phyloP scores from a whole-genome alignment of 768 basidiomycete species.

The Mycena amicta region DNA sequence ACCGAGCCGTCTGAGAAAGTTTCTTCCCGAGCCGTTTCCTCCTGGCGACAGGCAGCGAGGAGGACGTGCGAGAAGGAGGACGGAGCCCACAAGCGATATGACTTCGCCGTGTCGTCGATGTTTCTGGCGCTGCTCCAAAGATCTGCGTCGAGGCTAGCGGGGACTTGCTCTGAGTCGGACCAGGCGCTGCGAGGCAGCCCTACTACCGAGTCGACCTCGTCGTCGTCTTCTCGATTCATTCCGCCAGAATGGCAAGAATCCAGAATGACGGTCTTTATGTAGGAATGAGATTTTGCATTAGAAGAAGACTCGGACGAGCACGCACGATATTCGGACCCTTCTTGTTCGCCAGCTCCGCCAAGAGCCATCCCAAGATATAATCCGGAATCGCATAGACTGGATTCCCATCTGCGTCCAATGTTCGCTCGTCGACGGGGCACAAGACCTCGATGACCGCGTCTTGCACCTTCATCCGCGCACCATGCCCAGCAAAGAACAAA shows the following conservation, averaged over 20 bases:
- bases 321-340: constrained; percentile 5
- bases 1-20: background rate
- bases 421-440: constrained; percentile 8
- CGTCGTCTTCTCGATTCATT: background rate
- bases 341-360: constrained; percentile 4
- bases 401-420: background rate
- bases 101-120: background rate
- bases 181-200: background rate
- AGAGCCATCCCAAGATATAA: constrained; percentile 9
- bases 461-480: background rate
- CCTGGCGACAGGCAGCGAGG: constrained; percentile 8
- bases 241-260: background rate
- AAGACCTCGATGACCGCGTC: background rate
- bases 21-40: constrained; percentile 4
- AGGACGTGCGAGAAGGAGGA: background rate
- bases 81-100: background rate
- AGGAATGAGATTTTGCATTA: too few relatives aligned
- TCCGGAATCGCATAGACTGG: constrained; percentile 7
- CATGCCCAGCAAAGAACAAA: constrained; percentile 10
- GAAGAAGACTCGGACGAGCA: background rate
- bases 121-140: background rate
- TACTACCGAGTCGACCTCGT: too few relatives aligned
- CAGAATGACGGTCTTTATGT: background rate
- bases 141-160: background rate
- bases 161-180: background rate